phyloP scores from a whole-genome alignment of 2,329 filamentous ascomycete species.

The Fusarium pseudocircinatum region DNA sequence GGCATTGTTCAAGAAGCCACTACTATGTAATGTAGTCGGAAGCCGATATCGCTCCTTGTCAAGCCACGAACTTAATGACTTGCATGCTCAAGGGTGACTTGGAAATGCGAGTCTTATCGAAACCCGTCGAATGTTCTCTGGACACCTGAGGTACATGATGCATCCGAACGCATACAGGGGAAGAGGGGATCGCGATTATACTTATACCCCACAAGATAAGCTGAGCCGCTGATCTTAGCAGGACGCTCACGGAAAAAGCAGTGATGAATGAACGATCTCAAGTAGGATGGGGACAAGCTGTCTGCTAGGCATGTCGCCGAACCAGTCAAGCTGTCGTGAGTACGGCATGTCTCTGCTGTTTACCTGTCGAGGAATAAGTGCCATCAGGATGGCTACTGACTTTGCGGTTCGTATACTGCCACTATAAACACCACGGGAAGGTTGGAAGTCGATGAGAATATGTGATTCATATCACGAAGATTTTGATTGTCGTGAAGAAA shows the following conservation, averaged over 20 bases:
- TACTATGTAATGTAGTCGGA: not conserved
- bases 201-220: not conserved
- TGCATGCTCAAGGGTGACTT: not conserved
- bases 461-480: not conserved
- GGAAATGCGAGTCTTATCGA: not conserved
- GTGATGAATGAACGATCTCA: not conserved
- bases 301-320: not conserved
- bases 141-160: not conserved
- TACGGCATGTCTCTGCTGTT: not conserved
- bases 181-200: not conserved
- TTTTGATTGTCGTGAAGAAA: not conserved
- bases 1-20: slow-evolving; percentile 28
- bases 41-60: not conserved
- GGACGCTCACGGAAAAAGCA: not conserved
- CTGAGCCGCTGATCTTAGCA: not conserved
- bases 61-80: not conserved
- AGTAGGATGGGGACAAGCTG: not conserved
- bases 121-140: slow-evolving; percentile 2
- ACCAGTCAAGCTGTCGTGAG: not conserved
- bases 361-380: not conserved
- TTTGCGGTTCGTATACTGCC: not conserved
- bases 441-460: not conserved
- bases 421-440: not conserved
- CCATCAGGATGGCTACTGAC: not conserved
- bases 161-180: not conserved